A percentile compares a stretch with the other conserved stretches of the same genome.
Conservation (phyloP, 306 rosid genomes). For the Fragaria iinumae region DNA sequence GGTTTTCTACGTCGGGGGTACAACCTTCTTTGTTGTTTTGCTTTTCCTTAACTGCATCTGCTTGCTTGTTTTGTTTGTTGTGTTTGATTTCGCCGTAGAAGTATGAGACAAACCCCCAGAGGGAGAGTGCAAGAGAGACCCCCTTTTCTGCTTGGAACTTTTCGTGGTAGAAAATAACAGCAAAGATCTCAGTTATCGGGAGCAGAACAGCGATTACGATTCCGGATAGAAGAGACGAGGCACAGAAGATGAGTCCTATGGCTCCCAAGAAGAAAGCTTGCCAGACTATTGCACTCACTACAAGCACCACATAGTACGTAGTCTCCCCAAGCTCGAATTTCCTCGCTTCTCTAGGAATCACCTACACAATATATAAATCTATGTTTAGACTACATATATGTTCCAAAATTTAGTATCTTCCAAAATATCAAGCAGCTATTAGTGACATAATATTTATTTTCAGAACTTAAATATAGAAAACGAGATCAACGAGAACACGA, state of each 20-base stretch:
- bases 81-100: constrained; percentile 67
- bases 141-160: constrained; percentile 59
- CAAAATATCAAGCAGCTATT: background rate
- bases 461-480: background rate
- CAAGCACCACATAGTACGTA: constrained; percentile 54
- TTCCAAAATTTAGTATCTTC: background rate
- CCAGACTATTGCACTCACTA: constrained; percentile 54
- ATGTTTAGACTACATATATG: background rate
- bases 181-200: constrained; percentile 58
- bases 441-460: background rate
- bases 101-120: constrained; percentile 72
- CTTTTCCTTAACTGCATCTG: background rate
- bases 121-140: constrained; percentile 51
- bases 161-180: constrained; percentile 62
- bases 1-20: constrained; percentile 16
- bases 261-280: constrained; percentile 76
- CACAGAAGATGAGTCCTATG: constrained; percentile 66
- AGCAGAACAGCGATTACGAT: constrained; percentile 53
- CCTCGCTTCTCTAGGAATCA: constrained; percentile 63
- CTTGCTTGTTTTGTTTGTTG: constrained; percentile 21
- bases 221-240: constrained; percentile 65
- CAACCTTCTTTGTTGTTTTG: background rate
- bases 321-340: constrained; percentile 53
- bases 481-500: background rate
- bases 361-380: constrained; percentile 30